Base-by-base conservation (phyloP, 2,329 filamentous ascomycete species). In the Trichoderma gracile region DNA sequence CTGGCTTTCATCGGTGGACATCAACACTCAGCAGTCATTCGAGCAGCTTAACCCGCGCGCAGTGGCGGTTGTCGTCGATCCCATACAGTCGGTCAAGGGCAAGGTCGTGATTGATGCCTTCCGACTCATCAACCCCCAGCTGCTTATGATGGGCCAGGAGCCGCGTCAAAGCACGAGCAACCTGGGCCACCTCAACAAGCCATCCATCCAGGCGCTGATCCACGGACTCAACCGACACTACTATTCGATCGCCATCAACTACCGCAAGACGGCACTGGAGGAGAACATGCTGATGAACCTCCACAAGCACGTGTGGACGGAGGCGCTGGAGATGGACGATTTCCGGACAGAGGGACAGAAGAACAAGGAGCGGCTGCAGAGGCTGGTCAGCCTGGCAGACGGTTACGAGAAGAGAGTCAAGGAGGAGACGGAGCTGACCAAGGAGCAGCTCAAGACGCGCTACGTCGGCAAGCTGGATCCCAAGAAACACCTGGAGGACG, bases 211-310 rank as follows among this genome's bases (percentile, higher is more conserved):
- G 81, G 94, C 96, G 42, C 89, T 99, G 65, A 99, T 99, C 69
- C 95, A 99, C 78, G 95, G 95, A 65, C 85, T 99, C 50, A 99
- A 99, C 82, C 86, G 95, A 73, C 95, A 99, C 82, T 99, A 99
- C 84, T 99, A 99, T 84, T 97, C 92, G 72, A 99, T 99, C 75
- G 94, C 87, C 66, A 98, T 99, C 81, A 93, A 97, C 80, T 99
- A 99, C 80, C 86, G 94, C 75, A 99, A 99, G 83, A 97, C 94
- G 0, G 94, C 92, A 1, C 83, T 99, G 57, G 95, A 99, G 78
- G 96, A 99, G 83, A 98, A 97, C 79, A 99, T 99, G 95, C 80
- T 99, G 73, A 99, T 99, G 96, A 99, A 99, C 77, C 82, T 99
- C 69, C 95, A 99, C 85, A 99, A 99, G 84, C 95, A 98, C 71